phyloP scores from a whole-genome alignment of 495 filamentous ascomycete genomes.

The Aspergillus ostianus region DNA sequence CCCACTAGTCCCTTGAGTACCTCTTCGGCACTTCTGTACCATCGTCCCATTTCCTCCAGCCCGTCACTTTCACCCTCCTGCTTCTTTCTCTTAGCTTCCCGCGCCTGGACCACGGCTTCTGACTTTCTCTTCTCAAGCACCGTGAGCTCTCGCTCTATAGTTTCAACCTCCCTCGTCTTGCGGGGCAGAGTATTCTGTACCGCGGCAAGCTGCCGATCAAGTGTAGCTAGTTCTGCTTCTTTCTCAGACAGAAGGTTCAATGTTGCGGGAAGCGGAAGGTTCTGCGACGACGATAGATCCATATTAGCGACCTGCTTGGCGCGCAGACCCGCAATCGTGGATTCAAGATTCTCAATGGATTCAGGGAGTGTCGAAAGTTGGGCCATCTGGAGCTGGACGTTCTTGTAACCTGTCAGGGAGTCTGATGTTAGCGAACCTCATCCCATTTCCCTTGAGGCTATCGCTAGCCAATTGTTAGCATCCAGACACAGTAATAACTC shows the following conservation, averaged over 20 bases:
- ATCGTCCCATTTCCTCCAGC: conserved; percentile 76
- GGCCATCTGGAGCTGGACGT: conserved; percentile 58
- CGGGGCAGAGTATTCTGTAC: conserved; percentile 64
- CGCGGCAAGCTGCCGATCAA: conserved; percentile 67
- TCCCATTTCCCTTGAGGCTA: not conserved
- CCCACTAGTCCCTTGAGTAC: conserved; percentile 67
- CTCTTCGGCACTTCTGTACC: conserved; percentile 71
- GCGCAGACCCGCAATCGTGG: conserved; percentile 54
- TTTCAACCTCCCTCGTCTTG: conserved; percentile 69
- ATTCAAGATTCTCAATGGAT: conserved; percentile 61
- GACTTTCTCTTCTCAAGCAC: conserved; percentile 70
- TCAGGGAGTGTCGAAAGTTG: conserved; percentile 60
- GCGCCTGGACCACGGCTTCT: conserved; percentile 65
- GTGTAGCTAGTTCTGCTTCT: conserved; percentile 58
- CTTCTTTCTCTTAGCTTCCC: conserved; percentile 76
- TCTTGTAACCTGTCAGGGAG: conserved; percentile 54
- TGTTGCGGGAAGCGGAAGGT: conserved; percentile 40
- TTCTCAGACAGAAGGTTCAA: conserved; percentile 48
- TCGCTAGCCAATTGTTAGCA: not conserved
- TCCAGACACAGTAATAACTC: conserved; percentile 14
- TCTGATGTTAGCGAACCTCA: conserved; percentile 9
- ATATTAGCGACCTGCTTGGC: conserved; percentile 42
- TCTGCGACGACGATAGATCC: conserved; percentile 36
- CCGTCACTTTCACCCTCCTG: conserved; percentile 75
- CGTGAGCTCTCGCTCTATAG: conserved; percentile 66